These are phyloP conservation scores for Acanthamoeba castellanii DNA, from an alignment of 208 protist species.

Conservation along the genomic window DNA sequence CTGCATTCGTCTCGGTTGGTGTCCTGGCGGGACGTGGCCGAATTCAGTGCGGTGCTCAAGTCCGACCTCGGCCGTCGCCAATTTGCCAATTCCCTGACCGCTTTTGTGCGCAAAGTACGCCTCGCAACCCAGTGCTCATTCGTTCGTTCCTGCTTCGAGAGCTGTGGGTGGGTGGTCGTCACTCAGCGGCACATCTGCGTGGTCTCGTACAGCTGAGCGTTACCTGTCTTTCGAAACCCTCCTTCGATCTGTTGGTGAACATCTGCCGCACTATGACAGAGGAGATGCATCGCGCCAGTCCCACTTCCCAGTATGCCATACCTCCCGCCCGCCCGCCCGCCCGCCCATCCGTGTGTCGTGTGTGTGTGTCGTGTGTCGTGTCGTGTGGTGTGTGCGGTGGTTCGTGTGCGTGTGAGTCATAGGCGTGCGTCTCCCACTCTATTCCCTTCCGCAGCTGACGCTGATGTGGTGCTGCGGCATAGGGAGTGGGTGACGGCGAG, in stretches of 20 bases:
- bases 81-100: background rate
- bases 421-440: no score
- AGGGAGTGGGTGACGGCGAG: background rate
- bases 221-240: background rate
- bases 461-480: background rate
- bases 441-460: no score
- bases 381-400: no score
- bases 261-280: background rate
- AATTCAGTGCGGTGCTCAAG: slow-evolving; percentile 8
- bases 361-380: no score
- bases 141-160: background rate
- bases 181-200: no score
- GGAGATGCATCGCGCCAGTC: background rate
- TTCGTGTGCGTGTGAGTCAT: no score
- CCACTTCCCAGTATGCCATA: background rate
- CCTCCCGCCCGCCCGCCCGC: no score
- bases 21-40: background rate
- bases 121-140: no score
- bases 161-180: no score
- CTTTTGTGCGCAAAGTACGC: slow-evolving; percentile 3
- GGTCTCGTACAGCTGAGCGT: background rate
- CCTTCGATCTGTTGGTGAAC: background rate
- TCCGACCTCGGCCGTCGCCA: slow-evolving; percentile 12
- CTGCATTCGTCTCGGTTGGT: slow-evolving; percentile 2
- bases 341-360: no score